Conservation (phyloP, 805 yeast species). For the Ogataea populi-albae region DNA sequence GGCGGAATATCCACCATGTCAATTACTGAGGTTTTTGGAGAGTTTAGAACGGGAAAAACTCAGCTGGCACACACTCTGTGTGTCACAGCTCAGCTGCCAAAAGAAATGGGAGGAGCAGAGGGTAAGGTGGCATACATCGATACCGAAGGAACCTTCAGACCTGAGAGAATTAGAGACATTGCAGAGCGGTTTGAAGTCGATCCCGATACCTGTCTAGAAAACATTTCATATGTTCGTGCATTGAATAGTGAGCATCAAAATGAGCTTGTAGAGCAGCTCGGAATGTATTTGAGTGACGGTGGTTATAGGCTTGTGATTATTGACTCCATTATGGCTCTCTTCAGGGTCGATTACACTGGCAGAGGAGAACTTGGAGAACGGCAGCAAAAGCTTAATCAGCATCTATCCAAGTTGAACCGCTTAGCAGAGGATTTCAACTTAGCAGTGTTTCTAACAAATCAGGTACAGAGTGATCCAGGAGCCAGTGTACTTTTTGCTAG, state of each 20-base stretch:
- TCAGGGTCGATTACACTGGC: slow-evolving; percentile 75
- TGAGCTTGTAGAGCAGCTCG: slow-evolving; percentile 66
- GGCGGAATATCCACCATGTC: slow-evolving; percentile 79
- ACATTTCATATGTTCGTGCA: slow-evolving; percentile 73
- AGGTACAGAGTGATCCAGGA: slow-evolving; percentile 82
- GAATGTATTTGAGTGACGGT: slow-evolving; percentile 64
- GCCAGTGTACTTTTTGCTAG: slow-evolving; percentile 76
- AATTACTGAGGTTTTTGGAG: slow-evolving; percentile 78
- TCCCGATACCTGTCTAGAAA: slow-evolving; percentile 65
- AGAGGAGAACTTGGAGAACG: slow-evolving; percentile 76
- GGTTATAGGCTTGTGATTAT: slow-evolving; percentile 58
- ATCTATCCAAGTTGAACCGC: slow-evolving; percentile 49
- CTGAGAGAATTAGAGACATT: slow-evolving; percentile 61
- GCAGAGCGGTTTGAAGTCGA: slow-evolving; percentile 69
- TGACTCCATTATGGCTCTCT: slow-evolving; percentile 77
- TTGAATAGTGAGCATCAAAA: slow-evolving; percentile 76
- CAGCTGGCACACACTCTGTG: slow-evolving; percentile 77
- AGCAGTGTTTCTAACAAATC: slow-evolving; percentile 73
- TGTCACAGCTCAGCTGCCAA: slow-evolving; percentile 71
- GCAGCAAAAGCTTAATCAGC: slow-evolving; percentile 65
- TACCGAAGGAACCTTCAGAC: slow-evolving; percentile 80
- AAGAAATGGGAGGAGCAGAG: slow-evolving; percentile 72
- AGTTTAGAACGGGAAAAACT: slow-evolving; percentile 79
- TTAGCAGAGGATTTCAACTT: slow-evolving; percentile 76
- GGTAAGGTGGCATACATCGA: slow-evolving; percentile 79